Conservation (phyloP, 306 rosid genomes). For the Quercus berberidifolia region DNA sequence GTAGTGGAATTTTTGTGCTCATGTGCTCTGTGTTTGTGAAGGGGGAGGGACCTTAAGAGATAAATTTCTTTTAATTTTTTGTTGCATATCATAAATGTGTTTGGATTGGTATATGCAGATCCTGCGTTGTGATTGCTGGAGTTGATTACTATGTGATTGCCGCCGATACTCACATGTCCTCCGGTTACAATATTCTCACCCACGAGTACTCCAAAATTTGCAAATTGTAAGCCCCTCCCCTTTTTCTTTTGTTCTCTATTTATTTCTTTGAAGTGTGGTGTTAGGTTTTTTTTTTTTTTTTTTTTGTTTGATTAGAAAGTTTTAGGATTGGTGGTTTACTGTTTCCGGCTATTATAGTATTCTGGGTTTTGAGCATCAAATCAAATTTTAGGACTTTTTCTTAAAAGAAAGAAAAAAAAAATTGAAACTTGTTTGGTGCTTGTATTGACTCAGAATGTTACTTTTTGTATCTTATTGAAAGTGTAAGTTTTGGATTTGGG, state of each 20-base stretch:
- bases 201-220: slow-evolving; percentile 82
- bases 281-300: not conserved
- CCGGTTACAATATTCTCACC: slow-evolving; percentile 86
- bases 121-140: slow-evolving; percentile 86
- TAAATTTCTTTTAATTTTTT: no score
- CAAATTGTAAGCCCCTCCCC: slow-evolving; percentile 42
- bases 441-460: not conserved
- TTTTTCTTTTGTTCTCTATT: not conserved
- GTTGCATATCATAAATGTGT: not conserved
- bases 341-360: not conserved
- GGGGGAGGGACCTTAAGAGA: no score
- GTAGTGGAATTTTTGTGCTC: no score
- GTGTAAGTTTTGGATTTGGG: not conserved
- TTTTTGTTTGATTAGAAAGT: not conserved
- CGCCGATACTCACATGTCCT: slow-evolving; percentile 88
- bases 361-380: not conserved
- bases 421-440: no score
- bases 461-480: not conserved
- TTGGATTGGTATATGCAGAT: slow-evolving; percentile 31
- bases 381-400: no score
- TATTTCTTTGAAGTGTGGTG: no score
- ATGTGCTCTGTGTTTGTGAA: no score
- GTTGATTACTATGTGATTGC: slow-evolving; percentile 86
- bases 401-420: no score
- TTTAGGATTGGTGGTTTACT: not conserved